Conservation (phyloP, 1,284 basidiomycete genomes). For the Ustilago tritici region DNA sequence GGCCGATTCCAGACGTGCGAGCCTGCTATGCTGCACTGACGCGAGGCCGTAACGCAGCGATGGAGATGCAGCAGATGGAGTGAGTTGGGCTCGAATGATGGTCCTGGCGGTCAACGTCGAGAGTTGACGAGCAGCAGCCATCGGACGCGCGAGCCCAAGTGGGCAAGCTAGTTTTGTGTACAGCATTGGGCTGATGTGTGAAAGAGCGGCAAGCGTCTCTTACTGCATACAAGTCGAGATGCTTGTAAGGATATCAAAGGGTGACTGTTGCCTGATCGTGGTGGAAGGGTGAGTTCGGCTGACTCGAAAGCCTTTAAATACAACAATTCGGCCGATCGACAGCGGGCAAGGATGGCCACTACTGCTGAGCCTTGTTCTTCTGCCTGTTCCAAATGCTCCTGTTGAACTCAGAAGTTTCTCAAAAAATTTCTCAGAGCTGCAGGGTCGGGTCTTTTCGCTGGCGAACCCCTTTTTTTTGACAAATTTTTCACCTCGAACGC, state of each 20-base stretch:
- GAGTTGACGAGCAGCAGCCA: slow-evolving; percentile 29
- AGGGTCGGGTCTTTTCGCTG: slow-evolving; percentile 24
- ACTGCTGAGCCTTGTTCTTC: slow-evolving; percentile 6
- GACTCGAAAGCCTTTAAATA: not conserved
- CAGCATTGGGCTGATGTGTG: slow-evolving; percentile 23
- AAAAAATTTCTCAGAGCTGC: slow-evolving; percentile 17
- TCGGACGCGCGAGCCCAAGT: slow-evolving; percentile 27
- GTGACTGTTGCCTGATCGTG: not conserved
- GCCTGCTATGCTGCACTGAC: slow-evolving; percentile 2
- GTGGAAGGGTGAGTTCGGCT: not conserved
- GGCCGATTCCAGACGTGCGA: slow-evolving; percentile 4
- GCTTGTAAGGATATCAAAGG: slow-evolving; percentile 4
- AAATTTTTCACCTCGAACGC: not conserved
- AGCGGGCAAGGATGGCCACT: too few relatives aligned
- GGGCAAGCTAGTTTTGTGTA: slow-evolving; percentile 39
- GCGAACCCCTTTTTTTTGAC: slow-evolving; percentile 1
- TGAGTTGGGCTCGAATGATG: slow-evolving; percentile 12
- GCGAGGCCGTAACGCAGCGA: slow-evolving; percentile 6
- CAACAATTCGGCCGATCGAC: too few relatives aligned
- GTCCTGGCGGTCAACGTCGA: slow-evolving; percentile 31
- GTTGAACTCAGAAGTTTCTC: slow-evolving; percentile 24
- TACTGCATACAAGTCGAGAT: slow-evolving; percentile 3
- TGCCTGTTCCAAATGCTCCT: not conserved
- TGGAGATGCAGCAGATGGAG: slow-evolving; percentile 2
- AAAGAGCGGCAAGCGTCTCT: not conserved